Evolutionary conservation across 2,329 filamentous ascomycete species (phyloP).

Genomic region (Penicillium frequentans): DNA sequence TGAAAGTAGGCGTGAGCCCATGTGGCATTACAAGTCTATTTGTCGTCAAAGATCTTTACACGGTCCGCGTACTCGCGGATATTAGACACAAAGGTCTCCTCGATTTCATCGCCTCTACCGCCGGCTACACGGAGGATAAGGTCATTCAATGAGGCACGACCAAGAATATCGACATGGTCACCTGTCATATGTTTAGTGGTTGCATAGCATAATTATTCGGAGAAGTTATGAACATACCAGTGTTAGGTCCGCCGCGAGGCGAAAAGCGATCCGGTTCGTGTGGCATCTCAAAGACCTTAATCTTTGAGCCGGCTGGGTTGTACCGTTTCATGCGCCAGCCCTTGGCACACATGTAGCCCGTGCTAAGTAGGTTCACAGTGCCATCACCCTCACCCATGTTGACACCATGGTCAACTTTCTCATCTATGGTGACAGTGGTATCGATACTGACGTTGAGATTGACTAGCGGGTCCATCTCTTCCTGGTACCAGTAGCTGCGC

Average conservation of each 20-base stretch:
- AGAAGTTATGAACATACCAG: conserved; percentile 50
- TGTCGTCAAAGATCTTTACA: conserved; percentile 74
- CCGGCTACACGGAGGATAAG: conserved; percentile 83
- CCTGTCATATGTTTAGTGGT: conserved; percentile 44
- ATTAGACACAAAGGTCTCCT: conserved; percentile 74
- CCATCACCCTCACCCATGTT: conserved; percentile 94
- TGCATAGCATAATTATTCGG: conserved; percentile 40
- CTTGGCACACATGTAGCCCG: conserved; percentile 94
- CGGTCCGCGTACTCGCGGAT: conserved; percentile 80
- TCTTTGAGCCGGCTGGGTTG: conserved; percentile 78
- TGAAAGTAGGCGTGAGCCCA: background rate
- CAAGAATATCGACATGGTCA: conserved; percentile 95
- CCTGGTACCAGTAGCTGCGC: conserved; percentile 85
- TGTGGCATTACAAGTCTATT: conserved; percentile 19
- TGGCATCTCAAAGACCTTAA: conserved; percentile 92
- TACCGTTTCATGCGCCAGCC: conserved; percentile 94
- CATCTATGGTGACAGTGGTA: conserved; percentile 48
- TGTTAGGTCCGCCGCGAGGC: conserved; percentile 69
- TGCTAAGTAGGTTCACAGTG: conserved; percentile 88
- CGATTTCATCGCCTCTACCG: conserved; percentile 76
- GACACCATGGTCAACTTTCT: conserved; percentile 76
- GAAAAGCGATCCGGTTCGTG: conserved; percentile 94
- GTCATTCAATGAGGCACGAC: conserved; percentile 85
- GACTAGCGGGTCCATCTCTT: conserved; percentile 64
- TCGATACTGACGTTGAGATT: conserved; percentile 56